These are phyloP conservation scores for Phalaenopsis equestris DNA, from an alignment of 106 monocot genomes.

Conservation along the genomic window DNA sequence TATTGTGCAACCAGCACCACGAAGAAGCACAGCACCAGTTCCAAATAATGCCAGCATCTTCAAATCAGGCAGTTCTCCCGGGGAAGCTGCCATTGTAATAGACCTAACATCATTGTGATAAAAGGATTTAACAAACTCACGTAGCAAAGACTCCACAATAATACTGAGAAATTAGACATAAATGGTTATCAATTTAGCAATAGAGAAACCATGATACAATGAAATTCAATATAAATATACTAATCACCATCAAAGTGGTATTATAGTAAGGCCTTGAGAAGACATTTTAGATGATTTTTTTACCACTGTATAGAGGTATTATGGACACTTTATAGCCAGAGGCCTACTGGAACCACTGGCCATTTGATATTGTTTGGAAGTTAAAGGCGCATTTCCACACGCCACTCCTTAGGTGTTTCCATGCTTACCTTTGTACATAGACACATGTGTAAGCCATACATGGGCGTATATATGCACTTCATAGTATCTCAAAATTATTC, in stretches of 20 bases:
- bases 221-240: background rate
- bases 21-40: conserved; percentile 80
- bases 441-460: no score
- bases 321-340: no score
- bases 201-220: background rate
- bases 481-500: no score
- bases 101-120: conserved; percentile 45
- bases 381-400: no score
- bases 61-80: conserved; percentile 75
- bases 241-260: background rate
- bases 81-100: conserved; percentile 71
- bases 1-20: conserved; percentile 98
- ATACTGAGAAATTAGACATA: background rate
- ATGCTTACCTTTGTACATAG: no score
- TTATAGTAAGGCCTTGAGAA: background rate
- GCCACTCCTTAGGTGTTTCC: no score
- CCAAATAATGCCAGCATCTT: conserved; percentile 93
- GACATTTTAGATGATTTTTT: no score
- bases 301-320: no score
- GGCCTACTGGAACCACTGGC: no score
- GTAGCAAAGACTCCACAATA: background rate
- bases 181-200: background rate
- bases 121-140: background rate
- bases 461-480: no score
- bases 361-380: no score